Percentiles rank a stretch among this genome's conserved stretches.
These are phyloP conservation scores for Besnoitia besnoiti DNA, from an alignment of 169 alveolate species.

Conservation along the genomic window DNA sequence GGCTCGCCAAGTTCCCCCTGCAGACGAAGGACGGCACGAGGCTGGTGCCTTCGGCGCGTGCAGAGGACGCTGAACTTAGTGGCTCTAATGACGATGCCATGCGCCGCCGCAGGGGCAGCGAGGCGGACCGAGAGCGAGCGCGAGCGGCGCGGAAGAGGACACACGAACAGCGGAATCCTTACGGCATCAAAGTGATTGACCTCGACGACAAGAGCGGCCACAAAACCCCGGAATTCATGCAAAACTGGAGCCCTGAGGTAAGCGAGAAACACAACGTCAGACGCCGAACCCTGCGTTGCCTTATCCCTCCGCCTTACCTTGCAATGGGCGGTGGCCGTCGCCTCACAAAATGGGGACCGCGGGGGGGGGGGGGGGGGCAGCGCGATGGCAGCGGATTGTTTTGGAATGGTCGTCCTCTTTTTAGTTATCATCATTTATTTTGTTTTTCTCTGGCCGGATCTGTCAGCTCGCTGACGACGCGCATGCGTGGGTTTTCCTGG, in stretches of 20 bases:
- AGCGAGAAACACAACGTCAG: no score
- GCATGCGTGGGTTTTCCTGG: no score
- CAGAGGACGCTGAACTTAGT: not conserved
- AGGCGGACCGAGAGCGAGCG: not conserved
- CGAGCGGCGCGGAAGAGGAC: not conserved
- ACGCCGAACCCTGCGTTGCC: no score
- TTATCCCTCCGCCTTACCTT: no score
- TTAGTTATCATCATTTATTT: no score
- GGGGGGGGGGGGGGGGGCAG: no score
- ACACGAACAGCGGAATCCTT: not conserved
- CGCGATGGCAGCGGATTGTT: no score
- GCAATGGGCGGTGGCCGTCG: no score
- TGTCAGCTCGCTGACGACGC: no score
- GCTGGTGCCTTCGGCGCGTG: not conserved
- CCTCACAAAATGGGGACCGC: no score
- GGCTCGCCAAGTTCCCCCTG: conserved; percentile 19
- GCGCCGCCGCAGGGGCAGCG: not conserved
- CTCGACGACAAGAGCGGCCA: not conserved
- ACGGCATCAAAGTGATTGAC: conserved; percentile 36
- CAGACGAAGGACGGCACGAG: not conserved
- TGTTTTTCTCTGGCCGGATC: no score
- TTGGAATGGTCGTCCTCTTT: no score
- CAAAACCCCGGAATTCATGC: conserved; percentile 22
- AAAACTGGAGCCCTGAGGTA: conserved; percentile 40
- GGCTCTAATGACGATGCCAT: not conserved